A percentile compares a stretch with the other conserved stretches of the same genome.
phyloP scores from a whole-genome alignment of 495 filamentous ascomycete genomes.

The Xylaria nigripes region DNA sequence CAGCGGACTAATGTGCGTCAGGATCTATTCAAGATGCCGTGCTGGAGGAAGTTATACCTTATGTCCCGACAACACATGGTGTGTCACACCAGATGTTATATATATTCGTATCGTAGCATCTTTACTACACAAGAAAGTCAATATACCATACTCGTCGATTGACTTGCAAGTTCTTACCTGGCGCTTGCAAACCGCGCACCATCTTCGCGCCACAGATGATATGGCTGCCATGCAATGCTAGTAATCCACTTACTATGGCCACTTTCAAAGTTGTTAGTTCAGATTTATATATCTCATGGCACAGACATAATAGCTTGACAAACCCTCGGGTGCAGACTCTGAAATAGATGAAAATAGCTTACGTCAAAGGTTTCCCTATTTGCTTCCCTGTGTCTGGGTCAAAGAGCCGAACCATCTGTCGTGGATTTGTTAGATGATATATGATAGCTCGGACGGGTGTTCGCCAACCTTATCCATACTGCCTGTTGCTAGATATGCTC shows the following conservation, averaged over 20 bases:
- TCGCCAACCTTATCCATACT: conserved; percentile 69
- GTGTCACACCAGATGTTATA: conserved; percentile 64
- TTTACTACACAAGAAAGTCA: conserved; percentile 41
- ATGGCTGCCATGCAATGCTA: conserved; percentile 86
- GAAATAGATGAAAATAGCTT: background rate
- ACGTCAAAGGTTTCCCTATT: conserved; percentile 64
- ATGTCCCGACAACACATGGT: conserved; percentile 78
- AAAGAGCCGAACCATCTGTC: conserved; percentile 70
- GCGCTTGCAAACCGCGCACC: conserved; percentile 76
- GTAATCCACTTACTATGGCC: conserved; percentile 91
- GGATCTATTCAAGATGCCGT: conserved; percentile 6
- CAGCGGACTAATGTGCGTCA: conserved; percentile 37
- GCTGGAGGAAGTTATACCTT: conserved; percentile 39
- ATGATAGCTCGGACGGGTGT: background rate
- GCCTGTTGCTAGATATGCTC: conserved; percentile 76
- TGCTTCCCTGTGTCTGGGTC: conserved; percentile 74
- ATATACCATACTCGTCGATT: background rate
- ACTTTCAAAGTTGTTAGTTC: conserved; percentile 9
- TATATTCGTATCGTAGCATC: conserved; percentile 86
- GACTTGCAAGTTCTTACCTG: conserved; percentile 23
- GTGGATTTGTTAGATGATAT: background rate
- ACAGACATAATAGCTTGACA: background rate
- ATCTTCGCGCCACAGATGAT: conserved; percentile 69
- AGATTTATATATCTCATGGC: background rate
- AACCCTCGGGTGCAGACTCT: background rate